Evolutionary conservation across 202 grass and related monocot species (phyloP).

Genomic region (Carex sylvatica): DNA sequence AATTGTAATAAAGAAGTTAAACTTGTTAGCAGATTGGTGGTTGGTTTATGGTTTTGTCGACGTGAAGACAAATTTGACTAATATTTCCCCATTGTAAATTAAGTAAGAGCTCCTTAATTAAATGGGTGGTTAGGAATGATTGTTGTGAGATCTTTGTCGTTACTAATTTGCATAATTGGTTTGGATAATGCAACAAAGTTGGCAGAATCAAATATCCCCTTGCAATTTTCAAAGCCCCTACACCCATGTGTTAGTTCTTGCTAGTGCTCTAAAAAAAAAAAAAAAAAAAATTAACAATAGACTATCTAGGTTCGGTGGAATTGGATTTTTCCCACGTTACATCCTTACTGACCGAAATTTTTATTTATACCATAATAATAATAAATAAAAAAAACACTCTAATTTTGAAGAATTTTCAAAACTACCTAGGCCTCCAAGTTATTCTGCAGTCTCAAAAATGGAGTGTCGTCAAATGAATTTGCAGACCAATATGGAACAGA

Average conservation of each 20-base stretch:
- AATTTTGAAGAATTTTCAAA: too few relatives aligned
- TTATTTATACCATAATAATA: too few relatives aligned
- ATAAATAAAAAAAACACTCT: too few relatives aligned
- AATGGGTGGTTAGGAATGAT: conserved; percentile 9
- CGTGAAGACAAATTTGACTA: background rate
- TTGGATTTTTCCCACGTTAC: background rate
- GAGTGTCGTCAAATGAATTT: too few relatives aligned
- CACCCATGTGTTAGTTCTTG: conserved; percentile 23
- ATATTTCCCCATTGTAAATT: background rate
- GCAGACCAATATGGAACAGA: too few relatives aligned
- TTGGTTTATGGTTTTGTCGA: background rate
- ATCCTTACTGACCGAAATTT: background rate
- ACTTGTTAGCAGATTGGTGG: background rate
- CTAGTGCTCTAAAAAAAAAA: too few relatives aligned
- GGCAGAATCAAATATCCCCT: background rate
- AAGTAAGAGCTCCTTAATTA: background rate
- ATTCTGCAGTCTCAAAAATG: too few relatives aligned
- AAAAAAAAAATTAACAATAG: background rate
- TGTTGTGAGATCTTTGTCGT: conserved; percentile 25
- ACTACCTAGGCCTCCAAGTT: too few relatives aligned
- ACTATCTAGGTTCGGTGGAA: background rate
- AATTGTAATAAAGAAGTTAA: background rate
- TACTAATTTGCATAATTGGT: conserved; percentile 31
- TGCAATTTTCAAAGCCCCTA: conserved; percentile 7
- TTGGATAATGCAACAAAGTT: conserved; percentile 21